Conservation (phyloP, 768 basidiomycete species). For the Lentinula guzmanii region DNA sequence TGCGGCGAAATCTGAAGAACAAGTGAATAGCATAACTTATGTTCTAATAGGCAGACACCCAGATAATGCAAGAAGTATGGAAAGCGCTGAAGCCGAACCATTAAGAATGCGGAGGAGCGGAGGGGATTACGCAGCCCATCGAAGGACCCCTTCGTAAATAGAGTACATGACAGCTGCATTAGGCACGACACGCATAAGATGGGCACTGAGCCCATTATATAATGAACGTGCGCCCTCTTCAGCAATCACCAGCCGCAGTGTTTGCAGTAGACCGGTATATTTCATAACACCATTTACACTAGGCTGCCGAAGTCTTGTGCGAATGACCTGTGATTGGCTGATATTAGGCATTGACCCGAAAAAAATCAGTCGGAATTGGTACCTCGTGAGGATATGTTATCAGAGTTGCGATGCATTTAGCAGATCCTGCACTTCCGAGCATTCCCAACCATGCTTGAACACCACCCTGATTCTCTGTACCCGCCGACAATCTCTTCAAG, state of each 20-base stretch:
- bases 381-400: conserved; percentile 99
- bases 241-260: conserved; percentile 73
- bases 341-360: conserved; percentile 1
- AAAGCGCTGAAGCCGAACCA: not conserved
- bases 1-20: too few relatives aligned
- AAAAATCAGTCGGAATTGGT: conserved; percentile 16
- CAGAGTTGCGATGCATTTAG: conserved; percentile 89
- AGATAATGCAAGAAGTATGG: not conserved
- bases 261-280: conserved; percentile 84
- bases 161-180: conserved; percentile 97
- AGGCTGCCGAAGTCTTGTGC: conserved; percentile 90
- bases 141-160: conserved; percentile 83
- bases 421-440: conserved; percentile 85
- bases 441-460: conserved; percentile 70
- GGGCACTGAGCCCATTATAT: conserved; percentile 91
- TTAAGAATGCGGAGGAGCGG: not conserved
- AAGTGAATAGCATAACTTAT: not conserved
- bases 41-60: not conserved
- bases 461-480: conserved; percentile 50
- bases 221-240: conserved; percentile 87
- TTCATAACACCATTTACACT: conserved; percentile 70
- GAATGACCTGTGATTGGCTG: conserved; percentile 56
- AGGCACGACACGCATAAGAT: conserved; percentile 94
- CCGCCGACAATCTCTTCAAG: conserved; percentile 64
- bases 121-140: conserved; percentile 34